Evolutionary conservation across 805 yeast genomes (phyloP).

Genomic region (Hanseniaspora singularis): DNA sequence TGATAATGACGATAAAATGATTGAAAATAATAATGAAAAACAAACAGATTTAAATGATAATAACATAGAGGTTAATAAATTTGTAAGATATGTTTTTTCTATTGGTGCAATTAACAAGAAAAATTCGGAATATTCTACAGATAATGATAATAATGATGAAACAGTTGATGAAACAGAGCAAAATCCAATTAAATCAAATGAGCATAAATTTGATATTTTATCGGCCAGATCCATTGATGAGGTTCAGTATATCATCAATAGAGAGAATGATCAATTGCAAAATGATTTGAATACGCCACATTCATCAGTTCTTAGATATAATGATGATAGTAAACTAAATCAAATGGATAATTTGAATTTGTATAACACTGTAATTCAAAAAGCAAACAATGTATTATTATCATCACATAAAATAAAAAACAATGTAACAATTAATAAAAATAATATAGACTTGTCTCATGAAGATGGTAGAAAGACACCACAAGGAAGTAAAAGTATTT

Average conservation of each 20-base stretch:
- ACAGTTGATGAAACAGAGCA: background rate
- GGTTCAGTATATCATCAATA: slow-evolving; percentile 42
- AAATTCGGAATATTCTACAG: background rate
- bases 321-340: slow-evolving; percentile 15
- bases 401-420: slow-evolving; percentile 20
- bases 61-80: slow-evolving; percentile 24
- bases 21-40: no score
- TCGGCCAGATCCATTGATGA: slow-evolving; percentile 65
- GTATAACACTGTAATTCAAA: slow-evolving; percentile 28
- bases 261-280: slow-evolving; percentile 26
- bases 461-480: no score
- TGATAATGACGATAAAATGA: background rate
- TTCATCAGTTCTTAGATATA: background rate
- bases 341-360: slow-evolving; percentile 29
- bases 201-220: slow-evolving; percentile 45
- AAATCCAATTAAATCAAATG: slow-evolving; percentile 14
- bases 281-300: background rate
- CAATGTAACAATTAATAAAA: background rate
- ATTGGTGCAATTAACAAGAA: slow-evolving; percentile 26
- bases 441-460: no score
- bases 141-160: background rate
- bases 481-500: no score
- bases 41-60: background rate
- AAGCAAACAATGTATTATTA: slow-evolving; percentile 29
- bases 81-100: slow-evolving; percentile 30